Percentiles rank a stretch among this genome's conserved stretches.
phyloP scores from a whole-genome alignment of 2,329 filamentous ascomycete species.

The Fusarium sp. region DNA sequence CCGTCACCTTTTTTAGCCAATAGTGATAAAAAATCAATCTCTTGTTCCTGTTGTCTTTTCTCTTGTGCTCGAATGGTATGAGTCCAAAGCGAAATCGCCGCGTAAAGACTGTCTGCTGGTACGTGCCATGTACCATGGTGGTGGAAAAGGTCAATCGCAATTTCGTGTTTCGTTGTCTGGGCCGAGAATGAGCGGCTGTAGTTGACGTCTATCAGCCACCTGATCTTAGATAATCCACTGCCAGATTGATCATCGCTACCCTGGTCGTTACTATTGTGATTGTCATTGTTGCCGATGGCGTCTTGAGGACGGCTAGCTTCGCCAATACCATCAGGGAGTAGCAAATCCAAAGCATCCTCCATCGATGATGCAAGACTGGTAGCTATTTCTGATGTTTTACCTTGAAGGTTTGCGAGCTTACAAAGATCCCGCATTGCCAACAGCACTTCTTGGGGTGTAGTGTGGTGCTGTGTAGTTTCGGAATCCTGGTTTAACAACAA shows the following conservation, averaged over 20 bases:
- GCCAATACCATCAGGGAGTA: not conserved
- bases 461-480: not conserved
- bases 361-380: conserved; percentile 1
- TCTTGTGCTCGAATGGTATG: not conserved
- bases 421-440: not conserved
- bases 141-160: not conserved
- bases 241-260: no score
- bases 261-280: no score
- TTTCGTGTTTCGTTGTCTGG: not conserved
- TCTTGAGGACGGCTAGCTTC: not conserved
- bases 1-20: not conserved
- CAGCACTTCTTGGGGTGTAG: not conserved
- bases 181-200: not conserved
- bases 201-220: not conserved
- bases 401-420: not conserved
- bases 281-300: no score
- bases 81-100: not conserved
- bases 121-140: not conserved
- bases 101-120: not conserved
- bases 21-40: rapidly evolving
- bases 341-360: not conserved
- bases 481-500: not conserved
- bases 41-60: not conserved
- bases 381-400: not conserved
- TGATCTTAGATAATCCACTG: not conserved